phyloP scores from a whole-genome alignment of 129 eudicot species.

The Helichrysum umbraculigerum region DNA sequence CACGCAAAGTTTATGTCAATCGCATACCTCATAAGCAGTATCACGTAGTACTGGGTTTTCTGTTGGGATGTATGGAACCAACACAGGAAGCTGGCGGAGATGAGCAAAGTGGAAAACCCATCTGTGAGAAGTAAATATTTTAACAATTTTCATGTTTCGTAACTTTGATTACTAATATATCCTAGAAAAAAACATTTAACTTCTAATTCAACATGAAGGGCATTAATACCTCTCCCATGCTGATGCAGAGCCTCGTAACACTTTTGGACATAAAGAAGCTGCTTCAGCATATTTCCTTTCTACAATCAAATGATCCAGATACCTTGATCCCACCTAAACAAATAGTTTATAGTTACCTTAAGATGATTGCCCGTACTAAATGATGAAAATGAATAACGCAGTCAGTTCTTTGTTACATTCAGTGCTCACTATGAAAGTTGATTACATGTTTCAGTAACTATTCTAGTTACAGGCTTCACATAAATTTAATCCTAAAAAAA shows the following conservation, averaged over 20 bases:
- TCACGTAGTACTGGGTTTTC: conserved; percentile 91
- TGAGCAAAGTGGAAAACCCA: conserved; percentile 99
- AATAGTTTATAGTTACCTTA: neutral
- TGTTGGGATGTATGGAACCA: conserved; percentile 93
- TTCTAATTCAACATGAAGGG: conserved; percentile 1
- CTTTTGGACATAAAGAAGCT: conserved; percentile 94
- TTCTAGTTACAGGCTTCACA: neutral
- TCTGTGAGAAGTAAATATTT: conserved; percentile 45
- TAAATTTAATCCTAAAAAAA: neutral
- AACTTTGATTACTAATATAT: conserved; percentile 19
- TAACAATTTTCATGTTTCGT: neutral
- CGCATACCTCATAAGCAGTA: conserved; percentile 90
- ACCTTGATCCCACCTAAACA: conserved; percentile 80
- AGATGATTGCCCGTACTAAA: neutral
- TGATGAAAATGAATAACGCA: neutral
- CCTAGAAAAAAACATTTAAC: conserved; percentile 3
- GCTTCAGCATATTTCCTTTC: conserved; percentile 98
- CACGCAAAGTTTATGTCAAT: conserved; percentile 13
- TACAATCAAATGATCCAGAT: conserved; percentile 92
- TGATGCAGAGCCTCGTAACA: conserved; percentile 86
- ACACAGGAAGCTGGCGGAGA: conserved; percentile 97
- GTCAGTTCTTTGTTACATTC: conserved; percentile 5
- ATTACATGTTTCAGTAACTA: neutral
- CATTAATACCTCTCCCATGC: conserved; percentile 92
- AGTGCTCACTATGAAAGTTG: neutral